phyloP scores from a whole-genome alignment of 164 flowering plant species.

The Akebia trifoliata region DNA sequence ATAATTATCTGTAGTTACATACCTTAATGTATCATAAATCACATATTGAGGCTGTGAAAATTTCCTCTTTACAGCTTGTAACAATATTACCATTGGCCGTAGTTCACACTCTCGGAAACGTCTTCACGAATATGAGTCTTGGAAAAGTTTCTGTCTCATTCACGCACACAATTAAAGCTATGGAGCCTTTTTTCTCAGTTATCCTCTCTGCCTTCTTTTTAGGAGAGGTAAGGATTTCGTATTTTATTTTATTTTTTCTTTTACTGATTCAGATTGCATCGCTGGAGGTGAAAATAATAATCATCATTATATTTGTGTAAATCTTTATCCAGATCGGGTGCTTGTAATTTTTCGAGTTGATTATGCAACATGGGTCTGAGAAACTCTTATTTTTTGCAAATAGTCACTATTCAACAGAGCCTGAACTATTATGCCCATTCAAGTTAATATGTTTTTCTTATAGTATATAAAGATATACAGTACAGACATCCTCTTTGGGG shows the following conservation, averaged over 20 bases:
- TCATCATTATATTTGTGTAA: no score
- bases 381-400: not conserved
- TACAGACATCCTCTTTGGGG: no score
- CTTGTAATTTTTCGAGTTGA: not conserved
- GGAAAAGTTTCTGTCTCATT: constrained; percentile 97
- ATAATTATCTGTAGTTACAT: not conserved
- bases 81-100: constrained; percentile 78
- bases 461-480: not conserved
- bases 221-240: constrained; percentile 57
- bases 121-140: constrained; percentile 95
- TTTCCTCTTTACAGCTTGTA: constrained; percentile 43
- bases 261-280: no score
- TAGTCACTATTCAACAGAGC: not conserved
- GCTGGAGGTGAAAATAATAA: no score
- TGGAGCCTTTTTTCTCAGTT: constrained; percentile 99
- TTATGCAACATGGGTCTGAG: not conserved
- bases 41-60: not conserved
- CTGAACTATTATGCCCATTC: not conserved
- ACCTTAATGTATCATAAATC: not conserved
- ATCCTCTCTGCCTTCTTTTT: constrained; percentile 86
- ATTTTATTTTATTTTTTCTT: not conserved
- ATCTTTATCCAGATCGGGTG: not conserved
- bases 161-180: constrained; percentile 95
- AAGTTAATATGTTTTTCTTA: not conserved
- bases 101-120: constrained; percentile 84